These are phyloP conservation scores for Boletus sp. DNA, from an alignment of 1,284 basidiomycete species.

Conservation along the genomic window DNA sequence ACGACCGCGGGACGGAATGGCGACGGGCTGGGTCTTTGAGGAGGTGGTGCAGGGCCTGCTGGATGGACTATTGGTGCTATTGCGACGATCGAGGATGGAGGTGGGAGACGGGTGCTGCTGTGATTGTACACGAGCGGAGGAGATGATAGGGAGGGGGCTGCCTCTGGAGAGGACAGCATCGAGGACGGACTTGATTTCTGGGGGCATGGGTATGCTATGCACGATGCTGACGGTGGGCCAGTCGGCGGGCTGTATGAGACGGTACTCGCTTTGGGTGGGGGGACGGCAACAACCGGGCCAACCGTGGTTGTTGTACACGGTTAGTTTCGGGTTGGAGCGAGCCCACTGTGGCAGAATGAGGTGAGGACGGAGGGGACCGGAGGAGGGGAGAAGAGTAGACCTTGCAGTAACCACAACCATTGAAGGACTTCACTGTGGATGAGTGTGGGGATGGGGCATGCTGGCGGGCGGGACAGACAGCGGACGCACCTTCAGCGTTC, in stretches of 20 bases:
- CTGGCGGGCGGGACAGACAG: slow-evolving; percentile 4
- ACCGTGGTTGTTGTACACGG: slow-evolving; percentile 62
- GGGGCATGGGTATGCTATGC: slow-evolving; percentile 64
- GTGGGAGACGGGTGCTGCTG: slow-evolving; percentile 27
- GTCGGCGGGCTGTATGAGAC: slow-evolving; percentile 65
- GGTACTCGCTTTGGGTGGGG: slow-evolving; percentile 53
- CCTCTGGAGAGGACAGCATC: slow-evolving; percentile 45
- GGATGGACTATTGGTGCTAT: slow-evolving; percentile 41
- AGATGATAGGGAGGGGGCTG: slow-evolving; percentile 25
- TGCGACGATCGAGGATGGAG: slow-evolving; percentile 47
- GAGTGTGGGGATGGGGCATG: slow-evolving; percentile 8
- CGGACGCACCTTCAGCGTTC: slow-evolving; percentile 74
- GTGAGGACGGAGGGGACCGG: slow-evolving; percentile 29
- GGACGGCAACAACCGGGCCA: slow-evolving; percentile 83
- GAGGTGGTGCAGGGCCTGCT: slow-evolving; percentile 32
- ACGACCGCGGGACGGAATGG: slow-evolving; percentile 32
- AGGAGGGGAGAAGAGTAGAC: slow-evolving; percentile 37
- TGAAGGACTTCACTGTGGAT: slow-evolving; percentile 66
- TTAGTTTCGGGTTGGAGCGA: slow-evolving; percentile 49
- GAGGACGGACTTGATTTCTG: slow-evolving; percentile 61
- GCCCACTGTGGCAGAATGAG: slow-evolving; percentile 54
- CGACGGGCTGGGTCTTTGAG: slow-evolving; percentile 33
- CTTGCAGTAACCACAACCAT: slow-evolving; percentile 83
- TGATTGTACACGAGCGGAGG: slow-evolving; percentile 27
- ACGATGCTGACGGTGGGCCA: slow-evolving; percentile 74